A percentile compares a stretch with the other conserved stretches of the same genome.
These are phyloP conservation scores for Kwoniella sp. DNA, from an alignment of 768 basidiomycete genomes.

Conservation along the genomic window DNA sequence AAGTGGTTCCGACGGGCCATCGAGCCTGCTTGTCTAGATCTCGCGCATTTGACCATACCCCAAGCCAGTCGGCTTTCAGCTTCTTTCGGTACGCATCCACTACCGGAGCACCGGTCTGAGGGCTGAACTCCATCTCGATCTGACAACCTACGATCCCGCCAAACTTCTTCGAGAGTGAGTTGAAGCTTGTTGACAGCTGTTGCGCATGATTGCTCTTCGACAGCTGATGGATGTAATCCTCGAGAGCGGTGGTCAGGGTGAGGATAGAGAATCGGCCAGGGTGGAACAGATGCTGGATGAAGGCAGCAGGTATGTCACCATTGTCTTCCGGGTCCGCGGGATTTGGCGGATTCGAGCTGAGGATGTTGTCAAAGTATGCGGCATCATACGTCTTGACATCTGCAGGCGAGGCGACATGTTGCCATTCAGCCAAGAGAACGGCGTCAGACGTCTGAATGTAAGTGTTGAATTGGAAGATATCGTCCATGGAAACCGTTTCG, in stretches of 20 bases:
- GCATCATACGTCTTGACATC: slow-evolving; percentile 56
- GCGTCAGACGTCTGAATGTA: slow-evolving; percentile 26
- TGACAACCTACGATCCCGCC: slow-evolving; percentile 84
- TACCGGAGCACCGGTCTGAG: slow-evolving; percentile 76
- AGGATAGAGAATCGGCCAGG: slow-evolving; percentile 84
- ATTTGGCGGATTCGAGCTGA: slow-evolving; percentile 60
- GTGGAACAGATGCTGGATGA: slow-evolving; percentile 77
- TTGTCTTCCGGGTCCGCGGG: slow-evolving; percentile 40
- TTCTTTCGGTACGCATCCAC: slow-evolving; percentile 80
- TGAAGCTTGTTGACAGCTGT: slow-evolving; percentile 58
- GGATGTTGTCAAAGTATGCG: slow-evolving; percentile 81
- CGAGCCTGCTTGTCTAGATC: slow-evolving; percentile 70
- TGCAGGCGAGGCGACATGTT: slow-evolving; percentile 24
- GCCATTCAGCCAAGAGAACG: slow-evolving; percentile 42
- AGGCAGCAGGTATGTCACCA: slow-evolving; percentile 68
- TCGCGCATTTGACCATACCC: slow-evolving; percentile 85
- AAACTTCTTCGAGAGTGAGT: slow-evolving; percentile 72
- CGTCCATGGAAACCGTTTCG: slow-evolving; percentile 40
- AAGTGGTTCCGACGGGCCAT: slow-evolving; percentile 45
- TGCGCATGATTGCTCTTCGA: slow-evolving; percentile 62
- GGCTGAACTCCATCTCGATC: slow-evolving; percentile 70
- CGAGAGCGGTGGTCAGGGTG: slow-evolving; percentile 78
- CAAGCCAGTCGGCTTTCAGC: slow-evolving; percentile 91
- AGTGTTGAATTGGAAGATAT: slow-evolving; percentile 69
- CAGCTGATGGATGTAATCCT: slow-evolving; percentile 75